Conservation (phyloP, 352 stramenopile species). For the Globisporangium parvum region DNA sequence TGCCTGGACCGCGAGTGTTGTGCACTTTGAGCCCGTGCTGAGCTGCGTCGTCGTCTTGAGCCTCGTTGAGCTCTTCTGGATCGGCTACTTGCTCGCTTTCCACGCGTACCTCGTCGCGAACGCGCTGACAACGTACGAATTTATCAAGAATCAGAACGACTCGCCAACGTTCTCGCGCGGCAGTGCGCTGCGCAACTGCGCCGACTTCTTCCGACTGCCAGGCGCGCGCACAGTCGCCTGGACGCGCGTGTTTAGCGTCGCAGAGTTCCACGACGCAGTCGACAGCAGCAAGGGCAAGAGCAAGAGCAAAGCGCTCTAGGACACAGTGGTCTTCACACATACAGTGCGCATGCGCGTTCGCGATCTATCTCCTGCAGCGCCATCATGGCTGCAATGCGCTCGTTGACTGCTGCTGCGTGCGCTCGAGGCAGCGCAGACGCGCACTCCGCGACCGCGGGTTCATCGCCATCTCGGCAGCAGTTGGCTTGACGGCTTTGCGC, state of each 20-base stretch:
- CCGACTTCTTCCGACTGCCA: conserved; percentile 54
- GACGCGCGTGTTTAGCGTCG: conserved; percentile 44
- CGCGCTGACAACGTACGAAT: conserved; percentile 72
- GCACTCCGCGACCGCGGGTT: conserved; percentile 70
- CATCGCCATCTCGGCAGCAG: conserved; percentile 43
- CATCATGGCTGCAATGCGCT: too few species aligned
- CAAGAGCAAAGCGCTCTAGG: conserved; percentile 23
- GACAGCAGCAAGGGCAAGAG: not conserved
- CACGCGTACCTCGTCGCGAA: conserved; percentile 54
- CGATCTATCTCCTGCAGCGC: too few species aligned
- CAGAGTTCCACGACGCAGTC: conserved; percentile 25
- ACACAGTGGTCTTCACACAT: too few species aligned
- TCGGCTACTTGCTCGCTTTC: conserved; percentile 67
- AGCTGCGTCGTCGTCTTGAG: conserved; percentile 47
- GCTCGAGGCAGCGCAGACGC: conserved; percentile 68
- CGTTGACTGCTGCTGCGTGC: conserved; percentile 32
- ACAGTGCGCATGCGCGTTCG: too few species aligned
- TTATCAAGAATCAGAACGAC: conserved; percentile 63
- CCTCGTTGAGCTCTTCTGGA: conserved; percentile 58
- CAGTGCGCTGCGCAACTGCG: conserved; percentile 33
- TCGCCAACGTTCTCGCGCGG: conserved; percentile 53
- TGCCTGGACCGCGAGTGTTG: conserved; percentile 39
- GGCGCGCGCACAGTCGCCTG: conserved; percentile 40
- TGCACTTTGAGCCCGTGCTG: conserved; percentile 55
- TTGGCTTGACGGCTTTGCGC: conserved; percentile 67